Percentiles rank a stretch among this genome's conserved stretches.
Evolutionary conservation across 495 filamentous ascomycete species (phyloP).

Genomic region (Oidiodendron maius): DNA sequence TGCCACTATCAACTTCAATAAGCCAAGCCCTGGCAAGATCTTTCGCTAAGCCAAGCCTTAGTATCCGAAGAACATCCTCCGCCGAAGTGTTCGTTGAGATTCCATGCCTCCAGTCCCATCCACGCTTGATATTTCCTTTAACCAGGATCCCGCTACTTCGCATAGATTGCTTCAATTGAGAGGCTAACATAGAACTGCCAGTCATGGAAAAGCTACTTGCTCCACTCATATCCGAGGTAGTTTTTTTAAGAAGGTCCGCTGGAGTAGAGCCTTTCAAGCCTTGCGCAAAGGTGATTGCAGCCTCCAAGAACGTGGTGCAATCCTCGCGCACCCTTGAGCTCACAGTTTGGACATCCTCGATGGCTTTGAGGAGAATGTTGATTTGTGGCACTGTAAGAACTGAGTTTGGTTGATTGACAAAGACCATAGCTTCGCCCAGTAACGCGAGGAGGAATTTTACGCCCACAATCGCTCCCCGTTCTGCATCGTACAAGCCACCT

Average conservation of each 20-base stretch:
- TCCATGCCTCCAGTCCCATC: slow-evolving; percentile 82
- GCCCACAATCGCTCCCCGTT: slow-evolving; percentile 69
- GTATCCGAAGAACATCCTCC: slow-evolving; percentile 59
- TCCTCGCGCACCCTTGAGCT: slow-evolving; percentile 61
- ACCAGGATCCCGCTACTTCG: slow-evolving; percentile 51
- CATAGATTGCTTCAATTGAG: slow-evolving; percentile 51
- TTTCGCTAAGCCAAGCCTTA: slow-evolving; percentile 69
- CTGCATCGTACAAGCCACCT: slow-evolving; percentile 77
- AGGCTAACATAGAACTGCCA: slow-evolving; percentile 65
- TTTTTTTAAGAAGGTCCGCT: slow-evolving; percentile 61
- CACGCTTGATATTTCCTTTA: slow-evolving; percentile 47
- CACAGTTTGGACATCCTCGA: slow-evolving; percentile 78
- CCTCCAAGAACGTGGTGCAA: slow-evolving; percentile 65
- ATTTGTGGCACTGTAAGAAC: slow-evolving; percentile 59
- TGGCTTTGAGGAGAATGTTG: slow-evolving; percentile 67
- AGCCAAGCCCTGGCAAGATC: slow-evolving; percentile 62
- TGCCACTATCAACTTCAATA: slow-evolving; percentile 40
- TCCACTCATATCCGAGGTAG: slow-evolving; percentile 50
- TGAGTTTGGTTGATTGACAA: slow-evolving; percentile 43
- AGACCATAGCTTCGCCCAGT: slow-evolving; percentile 74
- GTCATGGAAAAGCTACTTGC: slow-evolving; percentile 61
- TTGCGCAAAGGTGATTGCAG: slow-evolving; percentile 39
- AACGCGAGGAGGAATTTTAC: slow-evolving; percentile 81
- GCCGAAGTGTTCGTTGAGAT: slow-evolving; percentile 51
- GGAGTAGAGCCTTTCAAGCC: slow-evolving; percentile 49